Evolutionary conservation across 768 basidiomycete species (phyloP), one percentile per base, ranked within the genome.

Genomic region (Pleurotus salmoneostramineus): DNA sequence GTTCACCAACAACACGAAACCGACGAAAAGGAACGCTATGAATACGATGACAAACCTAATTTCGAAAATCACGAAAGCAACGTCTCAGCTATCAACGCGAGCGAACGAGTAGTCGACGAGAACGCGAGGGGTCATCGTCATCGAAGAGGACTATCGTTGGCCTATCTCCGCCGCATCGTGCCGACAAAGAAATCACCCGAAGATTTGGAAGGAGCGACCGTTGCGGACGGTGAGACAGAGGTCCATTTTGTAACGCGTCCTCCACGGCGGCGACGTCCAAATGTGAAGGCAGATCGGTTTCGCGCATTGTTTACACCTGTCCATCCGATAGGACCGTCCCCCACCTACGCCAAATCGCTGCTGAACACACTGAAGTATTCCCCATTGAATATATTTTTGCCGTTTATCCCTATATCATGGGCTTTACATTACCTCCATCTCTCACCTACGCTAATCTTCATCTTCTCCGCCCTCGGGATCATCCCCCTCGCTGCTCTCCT

Each of bases 351-450:
- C 31, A 60, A 66, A 11, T 76, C 74, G 3, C 50, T 73, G 56
- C 68, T 63, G 56, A 71, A 70, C 2, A 62, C 68, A 0, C 36
- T 73, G 31, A 67, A 59, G 35, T 76, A 76, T 63, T 70, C 73
- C 17, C 71, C 67, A 2, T 63, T 73, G 49, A 83, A 82, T 62
- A 56, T 82, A 48, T 69, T 77, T 43, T 67, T 82, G 36, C 49
- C 78, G 2, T 80, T 79, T 64, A 81, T 82, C 56, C 80, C 82
- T 0, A 71, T 82, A 50, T 76, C 78, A 1, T 77, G 80, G 79
- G 78, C 75, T 2, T 64, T 82, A 50, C 74, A 81, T 60, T 77
- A 70, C 60, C 72, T 72, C 15, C 73, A 80, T 58, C 75, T 77
- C 58, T 74, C 69, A 44, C 71, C 77, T 31, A 80, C 79, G 2